phyloP scores from a whole-genome alignment of 2,329 filamentous ascomycete genomes.

The Teratosphaeria viscida region DNA sequence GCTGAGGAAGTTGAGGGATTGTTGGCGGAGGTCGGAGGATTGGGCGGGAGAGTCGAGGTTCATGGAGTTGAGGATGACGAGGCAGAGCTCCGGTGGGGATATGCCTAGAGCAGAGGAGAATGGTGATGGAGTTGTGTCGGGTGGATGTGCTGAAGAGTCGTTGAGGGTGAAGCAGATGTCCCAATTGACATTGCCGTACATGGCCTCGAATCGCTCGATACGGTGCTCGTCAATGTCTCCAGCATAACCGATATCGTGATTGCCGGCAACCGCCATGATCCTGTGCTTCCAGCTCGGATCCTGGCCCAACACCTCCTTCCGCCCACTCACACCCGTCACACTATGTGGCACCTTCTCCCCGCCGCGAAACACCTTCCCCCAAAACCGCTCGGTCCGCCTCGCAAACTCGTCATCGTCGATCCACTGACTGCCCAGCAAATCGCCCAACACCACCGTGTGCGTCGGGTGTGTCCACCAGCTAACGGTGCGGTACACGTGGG shows the following conservation, averaged over 20 bases:
- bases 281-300: slow-evolving; percentile 57
- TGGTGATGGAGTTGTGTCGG: neutral
- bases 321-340: slow-evolving; percentile 21
- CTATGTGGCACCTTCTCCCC: slow-evolving; percentile 19
- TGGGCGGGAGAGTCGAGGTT: slow-evolving; percentile 79
- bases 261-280: slow-evolving; percentile 83
- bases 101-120: neutral
- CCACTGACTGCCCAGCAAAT: slow-evolving; percentile 92
- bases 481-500: slow-evolving; percentile 78
- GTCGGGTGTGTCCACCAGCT: slow-evolving; percentile 78
- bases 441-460: slow-evolving; percentile 80
- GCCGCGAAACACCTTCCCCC: slow-evolving; percentile 17
- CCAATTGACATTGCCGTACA: slow-evolving; percentile 85
- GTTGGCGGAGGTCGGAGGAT: slow-evolving; percentile 55
- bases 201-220: slow-evolving; percentile 68
- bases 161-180: slow-evolving; percentile 58
- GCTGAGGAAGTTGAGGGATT: slow-evolving; percentile 71
- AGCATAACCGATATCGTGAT: slow-evolving; percentile 94
- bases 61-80: slow-evolving; percentile 85
- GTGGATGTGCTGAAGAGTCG: neutral
- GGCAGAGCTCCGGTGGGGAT: slow-evolving; percentile 56
- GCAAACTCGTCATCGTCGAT: slow-evolving; percentile 77
- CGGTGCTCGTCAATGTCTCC: slow-evolving; percentile 74
- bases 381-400: slow-evolving; percentile 42
- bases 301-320: slow-evolving; percentile 30